A percentile compares a stretch with the other conserved stretches of the same genome.
Conservation (phyloP, 192 early-diverging fungal species). For the Phlyctochytrium planicorne region DNA sequence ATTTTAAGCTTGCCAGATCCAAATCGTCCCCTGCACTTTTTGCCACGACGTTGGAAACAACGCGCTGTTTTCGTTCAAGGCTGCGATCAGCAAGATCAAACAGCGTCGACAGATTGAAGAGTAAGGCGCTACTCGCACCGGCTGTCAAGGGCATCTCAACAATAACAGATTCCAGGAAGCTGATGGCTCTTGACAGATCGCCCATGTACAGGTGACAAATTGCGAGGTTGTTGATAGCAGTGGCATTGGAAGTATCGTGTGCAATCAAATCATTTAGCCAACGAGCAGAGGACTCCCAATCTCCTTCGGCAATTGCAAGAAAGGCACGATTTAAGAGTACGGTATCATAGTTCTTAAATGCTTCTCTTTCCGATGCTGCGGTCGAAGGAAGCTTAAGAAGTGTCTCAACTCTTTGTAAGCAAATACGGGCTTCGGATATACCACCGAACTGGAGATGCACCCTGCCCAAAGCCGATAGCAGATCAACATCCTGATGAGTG, state of each 20-base stretch:
- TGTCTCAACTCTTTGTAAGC: background rate
- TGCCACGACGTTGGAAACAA: conserved; percentile 37
- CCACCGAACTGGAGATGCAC: background rate
- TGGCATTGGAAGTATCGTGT: background rate
- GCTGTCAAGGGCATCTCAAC: conserved; percentile 30
- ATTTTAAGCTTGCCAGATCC: conserved; percentile 35
- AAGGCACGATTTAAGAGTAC: background rate
- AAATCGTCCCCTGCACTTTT: conserved; percentile 43
- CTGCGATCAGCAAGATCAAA: conserved; percentile 44
- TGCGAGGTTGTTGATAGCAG: conserved; percentile 46
- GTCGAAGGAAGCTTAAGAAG: no score
- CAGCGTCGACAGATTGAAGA: conserved; percentile 48
- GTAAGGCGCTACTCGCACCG: conserved; percentile 21
- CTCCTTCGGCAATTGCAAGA: background rate
- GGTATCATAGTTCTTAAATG: background rate
- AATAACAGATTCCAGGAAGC: conserved; percentile 36
- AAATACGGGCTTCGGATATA: background rate
- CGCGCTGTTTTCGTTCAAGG: conserved; percentile 36
- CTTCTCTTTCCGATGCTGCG: background rate
- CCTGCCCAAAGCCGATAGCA: background rate
- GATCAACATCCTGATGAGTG: background rate
- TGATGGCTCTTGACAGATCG: conserved; percentile 38
- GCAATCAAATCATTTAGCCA: background rate
- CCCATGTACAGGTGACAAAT: conserved; percentile 45
- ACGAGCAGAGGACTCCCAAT: background rate